A percentile compares a stretch with the other conserved stretches of the same genome.
These are phyloP conservation scores for Jacaranda copaia DNA, from an alignment of 257 asterid genomes.

Conservation along the genomic window DNA sequence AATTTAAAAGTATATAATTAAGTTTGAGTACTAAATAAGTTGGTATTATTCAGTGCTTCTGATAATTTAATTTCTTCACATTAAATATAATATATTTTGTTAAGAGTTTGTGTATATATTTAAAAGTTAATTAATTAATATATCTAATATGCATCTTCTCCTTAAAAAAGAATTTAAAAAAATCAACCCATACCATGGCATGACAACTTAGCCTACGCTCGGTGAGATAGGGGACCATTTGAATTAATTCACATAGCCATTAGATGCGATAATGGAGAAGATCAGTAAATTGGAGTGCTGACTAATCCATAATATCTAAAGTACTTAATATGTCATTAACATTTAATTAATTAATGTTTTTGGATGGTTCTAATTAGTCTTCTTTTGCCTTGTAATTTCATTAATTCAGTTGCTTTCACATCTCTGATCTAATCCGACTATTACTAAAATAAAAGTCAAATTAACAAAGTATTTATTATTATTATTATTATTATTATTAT, in stretches of 20 bases:
- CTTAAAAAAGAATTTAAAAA: too few relatives aligned
- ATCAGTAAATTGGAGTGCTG: slow-evolving; percentile 4
- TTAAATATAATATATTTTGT: too few relatives aligned
- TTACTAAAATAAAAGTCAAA: slow-evolving; percentile 35
- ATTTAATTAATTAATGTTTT: background rate
- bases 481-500: too few relatives aligned
- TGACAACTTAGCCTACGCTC: slow-evolving; percentile 13
- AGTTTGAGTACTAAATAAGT: too few relatives aligned
- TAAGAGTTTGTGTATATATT: too few relatives aligned
- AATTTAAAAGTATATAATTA: too few relatives aligned
- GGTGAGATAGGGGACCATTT: slow-evolving; percentile 32
- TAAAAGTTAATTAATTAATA: too few relatives aligned
- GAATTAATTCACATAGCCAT: slow-evolving; percentile 14
- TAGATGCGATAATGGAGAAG: slow-evolving; percentile 18
- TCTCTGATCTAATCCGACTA: slow-evolving; percentile 15
- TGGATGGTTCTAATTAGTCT: slow-evolving; percentile 29
- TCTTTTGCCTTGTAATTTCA: slow-evolving; percentile 25
- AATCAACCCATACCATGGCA: background rate
- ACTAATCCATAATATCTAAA: slow-evolving; percentile 19
- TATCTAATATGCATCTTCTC: too few relatives aligned
- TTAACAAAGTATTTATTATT: background rate
- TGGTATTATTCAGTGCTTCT: too few relatives aligned
- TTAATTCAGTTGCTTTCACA: slow-evolving; percentile 30
- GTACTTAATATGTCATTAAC: background rate
- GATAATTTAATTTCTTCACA: too few relatives aligned